phyloP scores from a whole-genome alignment of 2,329 filamentous ascomycete genomes.

The Monosporascus sp. region DNA sequence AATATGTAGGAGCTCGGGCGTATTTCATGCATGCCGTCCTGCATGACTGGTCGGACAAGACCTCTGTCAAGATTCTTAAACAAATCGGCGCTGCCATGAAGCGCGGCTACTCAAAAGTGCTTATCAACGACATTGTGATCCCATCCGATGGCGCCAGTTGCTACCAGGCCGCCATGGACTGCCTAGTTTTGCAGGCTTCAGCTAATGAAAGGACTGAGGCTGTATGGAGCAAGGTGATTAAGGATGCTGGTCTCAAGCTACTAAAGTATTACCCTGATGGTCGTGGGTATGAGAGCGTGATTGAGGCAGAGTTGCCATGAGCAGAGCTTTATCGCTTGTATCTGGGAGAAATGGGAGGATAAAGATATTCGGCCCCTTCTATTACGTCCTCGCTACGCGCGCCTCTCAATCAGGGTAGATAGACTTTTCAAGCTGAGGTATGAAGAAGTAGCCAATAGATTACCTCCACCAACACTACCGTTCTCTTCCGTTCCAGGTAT shows the following conservation, averaged over 20 bases:
- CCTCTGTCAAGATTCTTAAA: slow-evolving; percentile 25
- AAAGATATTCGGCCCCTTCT: no score
- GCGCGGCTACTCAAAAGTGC: slow-evolving; percentile 31
- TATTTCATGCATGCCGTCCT: slow-evolving; percentile 30
- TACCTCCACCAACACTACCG: no score
- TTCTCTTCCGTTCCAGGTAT: no score
- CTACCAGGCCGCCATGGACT: slow-evolving; percentile 13
- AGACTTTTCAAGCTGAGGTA: no score
- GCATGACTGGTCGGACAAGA: slow-evolving; percentile 34
- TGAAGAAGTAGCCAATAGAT: no score
- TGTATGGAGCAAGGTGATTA: slow-evolving; percentile 11
- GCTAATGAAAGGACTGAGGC: slow-evolving; percentile 15
- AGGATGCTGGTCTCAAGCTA: slow-evolving; percentile 13
- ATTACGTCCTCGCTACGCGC: no score
- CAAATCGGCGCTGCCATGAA: slow-evolving; percentile 25
- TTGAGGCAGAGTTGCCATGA: slow-evolving; percentile 18
- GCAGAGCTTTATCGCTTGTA: no score
- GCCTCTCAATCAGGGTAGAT: no score
- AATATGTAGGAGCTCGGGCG: slow-evolving; percentile 19
- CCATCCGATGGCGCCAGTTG: slow-evolving; percentile 27
- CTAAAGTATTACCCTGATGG: slow-evolving; percentile 13
- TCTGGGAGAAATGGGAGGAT: no score
- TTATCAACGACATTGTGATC: slow-evolving; percentile 38
- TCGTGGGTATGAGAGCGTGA: slow-evolving; percentile 11
- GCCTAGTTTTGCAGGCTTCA: slow-evolving; percentile 16